Conservation (phyloP, 2,329 filamentous ascomycete genomes). For the Fusarium annulatum region DNA sequence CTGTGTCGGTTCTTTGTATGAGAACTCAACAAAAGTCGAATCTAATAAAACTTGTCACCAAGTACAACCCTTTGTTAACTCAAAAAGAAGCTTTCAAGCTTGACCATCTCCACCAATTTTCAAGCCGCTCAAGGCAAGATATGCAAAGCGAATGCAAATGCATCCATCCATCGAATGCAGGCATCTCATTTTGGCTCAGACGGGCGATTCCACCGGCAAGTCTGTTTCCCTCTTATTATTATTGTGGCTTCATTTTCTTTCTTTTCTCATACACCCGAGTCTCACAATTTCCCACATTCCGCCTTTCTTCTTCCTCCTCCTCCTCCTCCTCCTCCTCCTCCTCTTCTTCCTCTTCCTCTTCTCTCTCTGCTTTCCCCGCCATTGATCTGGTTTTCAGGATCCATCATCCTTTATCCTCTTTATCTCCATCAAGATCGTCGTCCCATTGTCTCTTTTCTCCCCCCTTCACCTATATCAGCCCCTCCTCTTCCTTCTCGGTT, state of each 20-base stretch:
- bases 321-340: no score
- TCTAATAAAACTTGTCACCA: conserved; percentile 1
- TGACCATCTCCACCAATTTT: conserved; percentile 20
- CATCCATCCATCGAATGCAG: conserved; percentile 1
- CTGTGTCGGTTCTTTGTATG: neutral
- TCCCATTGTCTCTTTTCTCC: neutral
- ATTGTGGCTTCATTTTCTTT: conserved; percentile 11
- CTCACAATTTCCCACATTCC: conserved; percentile 6
- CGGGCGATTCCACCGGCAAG: conserved; percentile 1
- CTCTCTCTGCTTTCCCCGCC: neutral
- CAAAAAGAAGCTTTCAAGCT: conserved; percentile 23
- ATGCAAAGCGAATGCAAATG: conserved; percentile 3
- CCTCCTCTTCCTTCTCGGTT: conserved; percentile 27
- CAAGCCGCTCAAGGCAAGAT: conserved; percentile 5
- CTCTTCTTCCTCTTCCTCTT: neutral
- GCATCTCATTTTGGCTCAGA: conserved; percentile 19
- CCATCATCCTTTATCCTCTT: neutral
- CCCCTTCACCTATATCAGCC: conserved; percentile 10
- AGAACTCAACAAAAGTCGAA: conserved; percentile 1
- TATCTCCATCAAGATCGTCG: neutral
- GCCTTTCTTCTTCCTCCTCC: neutral
- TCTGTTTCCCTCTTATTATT: neutral
- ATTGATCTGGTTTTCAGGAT: neutral
- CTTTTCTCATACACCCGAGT: conserved; percentile 14
- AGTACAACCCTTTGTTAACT: neutral